Evolutionary conservation across 1,139 yeast species (phyloP).

Genomic region (Pichia sp.): DNA sequence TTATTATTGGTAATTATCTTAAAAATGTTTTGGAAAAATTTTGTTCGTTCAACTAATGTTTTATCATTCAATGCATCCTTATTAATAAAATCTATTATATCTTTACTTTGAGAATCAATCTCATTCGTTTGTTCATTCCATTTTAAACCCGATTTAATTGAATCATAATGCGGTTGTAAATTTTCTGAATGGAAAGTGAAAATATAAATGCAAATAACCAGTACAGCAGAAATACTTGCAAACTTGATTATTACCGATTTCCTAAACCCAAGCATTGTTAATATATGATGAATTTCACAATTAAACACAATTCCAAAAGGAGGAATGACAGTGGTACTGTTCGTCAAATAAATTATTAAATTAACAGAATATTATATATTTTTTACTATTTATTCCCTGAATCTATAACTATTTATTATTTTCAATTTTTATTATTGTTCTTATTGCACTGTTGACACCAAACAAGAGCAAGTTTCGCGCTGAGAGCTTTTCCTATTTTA

Average conservation of each 20-base stretch:
- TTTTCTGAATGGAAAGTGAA: constrained; percentile 3
- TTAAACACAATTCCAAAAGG: no score
- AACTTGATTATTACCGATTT: constrained; percentile 1
- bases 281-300: no score
- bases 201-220: neutral
- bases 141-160: neutral
- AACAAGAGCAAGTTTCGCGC: constrained; percentile 52
- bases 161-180: constrained; percentile 1
- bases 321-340: no score
- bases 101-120: neutral
- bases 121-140: neutral
- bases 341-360: no score
- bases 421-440: no score
- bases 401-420: no score
- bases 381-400: no score
- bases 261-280: neutral
- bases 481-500: constrained; percentile 32
- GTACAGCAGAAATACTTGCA: neutral
- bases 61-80: constrained; percentile 6
- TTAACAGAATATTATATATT: no score
- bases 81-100: constrained; percentile 13
- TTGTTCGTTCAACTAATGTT: neutral
- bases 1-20: constrained; percentile 22
- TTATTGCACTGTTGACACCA: constrained; percentile 43
- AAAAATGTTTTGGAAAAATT: constrained; percentile 21